A percentile compares a stretch with the other conserved stretches of the same genome.
These are phyloP conservation scores for Fusarium sp. DNA, from an alignment of 2,329 filamentous ascomycete species.

Conservation along the genomic window DNA sequence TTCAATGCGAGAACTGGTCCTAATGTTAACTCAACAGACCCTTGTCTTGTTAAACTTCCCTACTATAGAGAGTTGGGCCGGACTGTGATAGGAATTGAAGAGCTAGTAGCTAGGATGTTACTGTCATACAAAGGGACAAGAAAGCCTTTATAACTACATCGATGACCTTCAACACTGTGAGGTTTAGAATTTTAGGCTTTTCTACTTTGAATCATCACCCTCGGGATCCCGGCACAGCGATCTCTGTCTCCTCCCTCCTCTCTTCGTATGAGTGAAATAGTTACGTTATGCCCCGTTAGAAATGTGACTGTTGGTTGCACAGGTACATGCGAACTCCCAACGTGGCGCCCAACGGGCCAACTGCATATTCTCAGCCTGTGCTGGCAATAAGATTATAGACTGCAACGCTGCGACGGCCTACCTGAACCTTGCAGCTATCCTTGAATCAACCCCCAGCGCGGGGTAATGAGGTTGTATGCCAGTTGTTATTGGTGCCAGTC, in stretches of 20 bases:
- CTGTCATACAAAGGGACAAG: not conserved
- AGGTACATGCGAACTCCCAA: not conserved
- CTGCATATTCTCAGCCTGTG: not conserved
- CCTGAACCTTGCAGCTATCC: not conserved
- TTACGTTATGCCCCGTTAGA: not conserved
- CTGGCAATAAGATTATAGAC: not conserved
- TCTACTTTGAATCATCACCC: too few species aligned
- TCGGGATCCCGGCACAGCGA: not conserved
- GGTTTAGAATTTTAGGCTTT: not conserved
- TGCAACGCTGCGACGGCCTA: not conserved
- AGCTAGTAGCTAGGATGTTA: not conserved
- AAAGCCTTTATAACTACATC: not conserved
- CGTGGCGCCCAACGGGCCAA: fast-evolving
- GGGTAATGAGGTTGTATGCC: not conserved
- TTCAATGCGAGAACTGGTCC: not conserved
- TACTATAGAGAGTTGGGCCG: not conserved
- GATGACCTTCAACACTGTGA: not conserved
- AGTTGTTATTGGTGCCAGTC: not conserved
- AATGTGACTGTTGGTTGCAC: not conserved
- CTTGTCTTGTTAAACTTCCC: too few species aligned
- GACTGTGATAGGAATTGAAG: not conserved
- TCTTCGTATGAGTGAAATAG: fast-evolving
- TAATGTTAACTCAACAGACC: not conserved
- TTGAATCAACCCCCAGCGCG: not conserved
- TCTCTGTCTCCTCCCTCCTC: not conserved